phyloP scores from a whole-genome alignment of 176 grass and related monocot genomes.

The Carex kokanica region DNA sequence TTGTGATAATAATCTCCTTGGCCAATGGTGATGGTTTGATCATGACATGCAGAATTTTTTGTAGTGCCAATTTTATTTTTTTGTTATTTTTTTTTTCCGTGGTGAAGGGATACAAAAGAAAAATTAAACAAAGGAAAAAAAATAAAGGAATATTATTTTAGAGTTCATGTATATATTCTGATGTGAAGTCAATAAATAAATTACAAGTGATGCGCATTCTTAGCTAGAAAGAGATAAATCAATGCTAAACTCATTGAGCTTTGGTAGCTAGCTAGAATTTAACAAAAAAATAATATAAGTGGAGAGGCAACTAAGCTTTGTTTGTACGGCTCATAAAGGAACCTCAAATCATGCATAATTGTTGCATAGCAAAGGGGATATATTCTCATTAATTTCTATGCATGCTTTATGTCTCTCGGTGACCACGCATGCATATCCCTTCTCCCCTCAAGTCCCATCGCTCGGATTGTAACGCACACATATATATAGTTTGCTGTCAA shows the following conservation, averaged over 20 bases:
- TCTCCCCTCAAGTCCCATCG: constrained; percentile 30
- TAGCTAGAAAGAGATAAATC: background rate
- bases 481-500: background rate
- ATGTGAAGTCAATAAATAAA: constrained; percentile 11
- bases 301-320: constrained; percentile 38
- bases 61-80: background rate
- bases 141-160: background rate
- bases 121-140: background rate
- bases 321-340: constrained; percentile 50
- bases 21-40: background rate
- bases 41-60: background rate
- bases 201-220: background rate
- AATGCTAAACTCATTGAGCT: constrained; percentile 23
- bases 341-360: constrained; percentile 50
- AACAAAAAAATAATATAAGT: constrained; percentile 25
- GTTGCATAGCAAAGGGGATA: constrained; percentile 23
- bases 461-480: background rate
- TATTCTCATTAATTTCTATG: constrained; percentile 23
- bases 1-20: background rate
- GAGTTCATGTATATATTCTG: background rate
- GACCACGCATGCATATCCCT: constrained; percentile 35
- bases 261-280: constrained; percentile 43
- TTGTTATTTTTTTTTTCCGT: background rate
- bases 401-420: constrained; percentile 24
- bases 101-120: background rate